phyloP scores from a whole-genome alignment of 176 grass and related monocot species.

The Olyra latifolia region DNA sequence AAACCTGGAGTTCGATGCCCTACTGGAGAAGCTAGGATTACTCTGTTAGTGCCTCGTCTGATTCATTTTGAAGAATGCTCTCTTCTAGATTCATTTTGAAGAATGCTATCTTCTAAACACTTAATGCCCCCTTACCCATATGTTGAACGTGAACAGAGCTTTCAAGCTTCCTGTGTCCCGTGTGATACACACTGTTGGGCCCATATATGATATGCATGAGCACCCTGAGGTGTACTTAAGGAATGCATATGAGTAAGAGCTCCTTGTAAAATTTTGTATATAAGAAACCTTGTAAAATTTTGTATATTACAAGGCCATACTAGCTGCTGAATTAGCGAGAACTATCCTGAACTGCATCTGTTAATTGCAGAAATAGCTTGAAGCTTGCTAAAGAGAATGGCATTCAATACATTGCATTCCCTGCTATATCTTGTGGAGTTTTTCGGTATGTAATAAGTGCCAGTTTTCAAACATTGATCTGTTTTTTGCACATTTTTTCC shows the following conservation, averaged over 20 bases:
- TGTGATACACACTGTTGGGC: conserved; percentile 93
- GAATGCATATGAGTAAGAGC: conserved; percentile 75
- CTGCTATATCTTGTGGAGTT: conserved; percentile 91
- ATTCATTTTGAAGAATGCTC: conserved; percentile 15
- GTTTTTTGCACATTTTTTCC: neutral
- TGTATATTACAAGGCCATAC: neutral
- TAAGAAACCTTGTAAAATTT: no score
- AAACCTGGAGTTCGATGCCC: conserved; percentile 72
- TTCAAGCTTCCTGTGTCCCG: conserved; percentile 71
- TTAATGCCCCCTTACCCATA: neutral
- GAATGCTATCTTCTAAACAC: neutral
- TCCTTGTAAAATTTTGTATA: neutral
- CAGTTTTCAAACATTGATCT: conserved; percentile 21
- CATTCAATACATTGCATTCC: conserved; percentile 92
- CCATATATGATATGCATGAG: conserved; percentile 69
- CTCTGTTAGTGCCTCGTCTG: conserved; percentile 60
- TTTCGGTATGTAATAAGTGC: conserved; percentile 52
- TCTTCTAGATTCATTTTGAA: conserved; percentile 18
- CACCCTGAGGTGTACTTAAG: conserved; percentile 69
- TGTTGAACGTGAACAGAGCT: conserved; percentile 55
- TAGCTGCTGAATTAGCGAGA: conserved; percentile 28
- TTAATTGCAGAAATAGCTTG: conserved; percentile 88
- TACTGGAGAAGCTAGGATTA: conserved; percentile 87
- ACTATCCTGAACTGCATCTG: conserved; percentile 13
- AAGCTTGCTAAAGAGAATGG: conserved; percentile 84